Conservation (phyloP, 192 early-diverging fungal species). For the Podila epicladia region DNA sequence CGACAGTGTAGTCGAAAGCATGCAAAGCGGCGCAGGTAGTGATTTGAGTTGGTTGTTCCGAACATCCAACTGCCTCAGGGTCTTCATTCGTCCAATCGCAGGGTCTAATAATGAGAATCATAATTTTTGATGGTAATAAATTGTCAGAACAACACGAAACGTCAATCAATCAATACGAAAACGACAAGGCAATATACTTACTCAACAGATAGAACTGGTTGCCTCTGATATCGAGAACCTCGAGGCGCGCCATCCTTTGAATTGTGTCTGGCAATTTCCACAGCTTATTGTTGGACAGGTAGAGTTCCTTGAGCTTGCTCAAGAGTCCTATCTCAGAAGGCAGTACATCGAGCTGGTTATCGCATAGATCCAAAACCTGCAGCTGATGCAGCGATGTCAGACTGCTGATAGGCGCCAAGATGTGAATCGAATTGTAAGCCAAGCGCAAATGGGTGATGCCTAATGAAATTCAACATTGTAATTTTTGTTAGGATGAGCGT, state of each 20-base stretch:
- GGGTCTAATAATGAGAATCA: constrained; percentile 21
- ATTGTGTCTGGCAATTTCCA: constrained; percentile 46
- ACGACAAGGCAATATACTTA: constrained; percentile 7
- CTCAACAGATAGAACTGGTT: constrained; percentile 46
- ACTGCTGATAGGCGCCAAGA: constrained; percentile 17
- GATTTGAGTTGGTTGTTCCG: constrained; percentile 42
- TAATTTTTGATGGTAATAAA: not conserved
- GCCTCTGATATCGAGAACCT: constrained; percentile 48
- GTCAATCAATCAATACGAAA: not conserved
- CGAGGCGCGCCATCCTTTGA: constrained; percentile 39
- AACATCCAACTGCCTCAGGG: constrained; percentile 41
- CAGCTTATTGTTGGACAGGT: constrained; percentile 45
- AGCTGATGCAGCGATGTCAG: constrained; percentile 30
- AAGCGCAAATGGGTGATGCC: constrained; percentile 45
- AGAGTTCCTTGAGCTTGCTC: constrained; percentile 41
- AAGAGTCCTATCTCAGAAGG: constrained; percentile 46
- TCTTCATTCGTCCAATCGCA: constrained; percentile 27
- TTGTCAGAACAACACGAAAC: not conserved
- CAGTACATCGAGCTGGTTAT: constrained; percentile 46
- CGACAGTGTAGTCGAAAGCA: constrained; percentile 33
- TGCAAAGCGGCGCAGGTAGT: constrained; percentile 31
- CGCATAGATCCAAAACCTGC: constrained; percentile 50
- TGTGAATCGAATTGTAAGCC: constrained; percentile 35
- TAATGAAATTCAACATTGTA: not conserved
- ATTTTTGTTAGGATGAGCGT: too few relatives aligned